Conservation (phyloP, 202 grass and related monocot genomes). For the Carex arenaria region DNA sequence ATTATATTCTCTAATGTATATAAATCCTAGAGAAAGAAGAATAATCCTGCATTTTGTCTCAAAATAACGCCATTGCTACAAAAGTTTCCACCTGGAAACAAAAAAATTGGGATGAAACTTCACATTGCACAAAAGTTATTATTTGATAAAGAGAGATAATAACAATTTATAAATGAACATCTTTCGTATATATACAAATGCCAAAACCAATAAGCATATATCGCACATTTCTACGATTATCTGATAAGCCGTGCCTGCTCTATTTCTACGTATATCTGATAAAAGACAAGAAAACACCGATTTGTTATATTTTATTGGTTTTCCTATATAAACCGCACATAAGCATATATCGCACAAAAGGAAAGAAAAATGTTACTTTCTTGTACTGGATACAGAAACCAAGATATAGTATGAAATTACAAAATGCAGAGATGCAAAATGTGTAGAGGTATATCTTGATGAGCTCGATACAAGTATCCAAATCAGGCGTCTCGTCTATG, state of each 20-base stretch:
- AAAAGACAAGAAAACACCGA: background rate
- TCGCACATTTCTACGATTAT: no score
- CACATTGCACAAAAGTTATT: background rate
- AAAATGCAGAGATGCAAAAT: background rate
- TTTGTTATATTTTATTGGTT: background rate
- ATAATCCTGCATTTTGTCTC: no score
- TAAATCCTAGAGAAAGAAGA: no score
- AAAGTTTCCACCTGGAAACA: constrained; percentile 89
- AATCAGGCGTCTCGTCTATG: constrained; percentile 81
- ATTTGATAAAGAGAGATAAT: background rate
- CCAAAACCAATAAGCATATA: constrained; percentile 19
- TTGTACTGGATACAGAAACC: background rate
- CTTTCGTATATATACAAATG: background rate
- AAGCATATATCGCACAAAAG: background rate
- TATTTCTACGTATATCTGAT: constrained; percentile 96
- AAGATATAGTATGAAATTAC: background rate
- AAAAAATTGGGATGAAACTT: constrained; percentile 5
- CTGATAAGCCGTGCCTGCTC: constrained; percentile 91
- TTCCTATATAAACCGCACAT: background rate
- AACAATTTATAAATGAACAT: background rate
- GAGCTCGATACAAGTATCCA: constrained; percentile 74
- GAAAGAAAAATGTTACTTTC: background rate
- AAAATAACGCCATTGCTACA: constrained; percentile 97
- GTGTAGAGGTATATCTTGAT: constrained; percentile 56
- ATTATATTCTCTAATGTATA: no score